Conservation (phyloP, 2,329 filamentous ascomycete species). For the Fonsecaea nubica region DNA sequence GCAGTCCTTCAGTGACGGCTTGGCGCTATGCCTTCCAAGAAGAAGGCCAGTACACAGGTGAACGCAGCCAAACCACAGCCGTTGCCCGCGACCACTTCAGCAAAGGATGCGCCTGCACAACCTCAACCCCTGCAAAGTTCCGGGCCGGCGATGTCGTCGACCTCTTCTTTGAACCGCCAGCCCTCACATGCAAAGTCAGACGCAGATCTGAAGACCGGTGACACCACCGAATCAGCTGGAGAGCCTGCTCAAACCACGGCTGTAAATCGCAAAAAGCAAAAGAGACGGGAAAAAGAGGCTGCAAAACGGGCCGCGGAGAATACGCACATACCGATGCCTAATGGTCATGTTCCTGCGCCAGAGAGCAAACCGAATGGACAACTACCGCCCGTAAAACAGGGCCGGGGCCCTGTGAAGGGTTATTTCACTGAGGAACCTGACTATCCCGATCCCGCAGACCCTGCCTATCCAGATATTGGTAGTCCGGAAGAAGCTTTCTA, state of each 20-base stretch:
- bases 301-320: slow-evolving; percentile 69
- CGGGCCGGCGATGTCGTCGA: slow-evolving; percentile 22
- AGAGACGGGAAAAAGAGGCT: slow-evolving; percentile 83
- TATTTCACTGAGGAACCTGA: slow-evolving; percentile 43
- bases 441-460: slow-evolving; percentile 44
- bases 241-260: slow-evolving; percentile 47
- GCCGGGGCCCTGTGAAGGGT: slow-evolving; percentile 40
- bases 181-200: slow-evolving; percentile 39
- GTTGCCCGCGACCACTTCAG: slow-evolving; percentile 22
- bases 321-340: slow-evolving; percentile 50
- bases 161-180: slow-evolving; percentile 39
- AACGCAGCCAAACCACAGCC: slow-evolving; percentile 30
- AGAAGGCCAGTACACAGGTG: slow-evolving; percentile 34
- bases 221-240: slow-evolving; percentile 41
- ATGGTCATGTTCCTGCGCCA: slow-evolving; percentile 36
- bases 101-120: slow-evolving; percentile 30
- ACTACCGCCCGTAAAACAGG: slow-evolving; percentile 36
- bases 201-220: slow-evolving; percentile 42
- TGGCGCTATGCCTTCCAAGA: slow-evolving; percentile 40
- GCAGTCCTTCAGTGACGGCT: not conserved
- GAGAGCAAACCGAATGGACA: slow-evolving; percentile 28
- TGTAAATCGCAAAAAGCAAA: slow-evolving; percentile 94
- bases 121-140: slow-evolving; percentile 22
- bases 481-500: slow-evolving; percentile 63
- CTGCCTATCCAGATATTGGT: slow-evolving; percentile 49